Percentiles rank a stretch among this genome's conserved stretches.
phyloP scores from a whole-genome alignment of 495 filamentous ascomycete species.

The Penicillium verhagenii region DNA sequence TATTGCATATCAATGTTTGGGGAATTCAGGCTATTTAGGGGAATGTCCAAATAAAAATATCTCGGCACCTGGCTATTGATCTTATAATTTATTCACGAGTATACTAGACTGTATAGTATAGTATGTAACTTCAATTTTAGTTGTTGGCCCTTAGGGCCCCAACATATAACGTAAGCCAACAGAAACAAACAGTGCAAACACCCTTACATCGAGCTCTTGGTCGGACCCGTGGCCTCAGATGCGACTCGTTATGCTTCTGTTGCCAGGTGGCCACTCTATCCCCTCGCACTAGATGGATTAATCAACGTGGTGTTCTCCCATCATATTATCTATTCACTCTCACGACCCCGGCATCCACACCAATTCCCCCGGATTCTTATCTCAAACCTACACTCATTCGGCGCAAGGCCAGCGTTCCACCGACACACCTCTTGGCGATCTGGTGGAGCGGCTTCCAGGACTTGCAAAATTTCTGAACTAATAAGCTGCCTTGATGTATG shows the following conservation, averaged over 20 bases:
- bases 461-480: not conserved
- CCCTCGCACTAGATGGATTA: constrained; percentile 24
- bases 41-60: too few relatives aligned
- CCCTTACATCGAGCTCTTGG: constrained; percentile 11
- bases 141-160: not conserved
- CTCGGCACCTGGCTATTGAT: too few relatives aligned
- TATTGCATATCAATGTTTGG: not conserved
- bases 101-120: too few relatives aligned
- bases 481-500: constrained; percentile 10
- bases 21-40: too few relatives aligned
- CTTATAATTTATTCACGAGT: too few relatives aligned
- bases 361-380: constrained; percentile 5
- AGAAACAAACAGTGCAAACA: constrained; percentile 25
- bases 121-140: not conserved
- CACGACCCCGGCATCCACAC: not conserved
- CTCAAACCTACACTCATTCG: constrained; percentile 15
- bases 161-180: not conserved
- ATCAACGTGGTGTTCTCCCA: constrained; percentile 7
- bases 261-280: constrained; percentile 42
- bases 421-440: constrained; percentile 16
- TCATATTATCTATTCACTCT: not conserved
- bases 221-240: constrained; percentile 32
- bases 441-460: constrained; percentile 10
- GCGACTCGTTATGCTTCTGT: constrained; percentile 29
- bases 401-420: constrained; percentile 24